Evolutionary conservation across 805 yeast species (phyloP).

Genomic region (Candida railenensis): DNA sequence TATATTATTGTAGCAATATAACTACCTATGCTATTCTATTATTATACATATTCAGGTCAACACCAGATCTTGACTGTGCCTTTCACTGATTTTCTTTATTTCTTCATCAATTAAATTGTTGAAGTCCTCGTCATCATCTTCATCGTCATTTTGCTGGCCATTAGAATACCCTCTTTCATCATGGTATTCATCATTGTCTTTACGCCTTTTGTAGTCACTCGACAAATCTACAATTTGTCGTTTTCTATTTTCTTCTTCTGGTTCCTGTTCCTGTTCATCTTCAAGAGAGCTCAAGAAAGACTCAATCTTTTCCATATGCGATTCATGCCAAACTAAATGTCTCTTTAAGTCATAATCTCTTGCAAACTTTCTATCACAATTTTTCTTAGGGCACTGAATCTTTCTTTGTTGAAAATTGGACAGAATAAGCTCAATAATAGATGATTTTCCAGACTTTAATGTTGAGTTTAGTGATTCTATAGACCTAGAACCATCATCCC

Average conservation of each 20-base stretch:
- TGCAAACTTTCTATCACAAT: slow-evolving; percentile 55
- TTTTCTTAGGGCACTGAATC: slow-evolving; percentile 45
- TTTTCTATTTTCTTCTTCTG: slow-evolving; percentile 3
- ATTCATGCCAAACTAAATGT: slow-evolving; percentile 54
- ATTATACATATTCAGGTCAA: not conserved
- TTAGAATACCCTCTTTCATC: no score
- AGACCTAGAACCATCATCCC: slow-evolving; percentile 14
- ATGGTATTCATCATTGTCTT: no score
- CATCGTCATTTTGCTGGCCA: slow-evolving; percentile 8
- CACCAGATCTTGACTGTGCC: slow-evolving; percentile 1
- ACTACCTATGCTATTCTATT: not conserved
- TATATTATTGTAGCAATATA: not conserved
- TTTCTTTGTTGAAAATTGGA: slow-evolving; percentile 34
- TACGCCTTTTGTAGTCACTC: not conserved
- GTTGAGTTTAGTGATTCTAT: slow-evolving; percentile 15
- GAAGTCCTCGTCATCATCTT: slow-evolving; percentile 19
- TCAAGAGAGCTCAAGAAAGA: slow-evolving; percentile 25
- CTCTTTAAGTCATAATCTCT: slow-evolving; percentile 47
- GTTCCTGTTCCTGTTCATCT: slow-evolving; percentile 8
- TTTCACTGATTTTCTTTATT: slow-evolving; percentile 9
- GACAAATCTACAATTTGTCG: slow-evolving; percentile 3
- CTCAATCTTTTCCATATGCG: slow-evolving; percentile 29
- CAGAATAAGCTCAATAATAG: slow-evolving; percentile 37
- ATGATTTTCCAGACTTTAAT: slow-evolving; percentile 16
- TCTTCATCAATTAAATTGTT: slow-evolving; percentile 25